Evolutionary conservation across 148 eudicot species (phyloP).

Genomic region (Fallopia convolvulus): DNA sequence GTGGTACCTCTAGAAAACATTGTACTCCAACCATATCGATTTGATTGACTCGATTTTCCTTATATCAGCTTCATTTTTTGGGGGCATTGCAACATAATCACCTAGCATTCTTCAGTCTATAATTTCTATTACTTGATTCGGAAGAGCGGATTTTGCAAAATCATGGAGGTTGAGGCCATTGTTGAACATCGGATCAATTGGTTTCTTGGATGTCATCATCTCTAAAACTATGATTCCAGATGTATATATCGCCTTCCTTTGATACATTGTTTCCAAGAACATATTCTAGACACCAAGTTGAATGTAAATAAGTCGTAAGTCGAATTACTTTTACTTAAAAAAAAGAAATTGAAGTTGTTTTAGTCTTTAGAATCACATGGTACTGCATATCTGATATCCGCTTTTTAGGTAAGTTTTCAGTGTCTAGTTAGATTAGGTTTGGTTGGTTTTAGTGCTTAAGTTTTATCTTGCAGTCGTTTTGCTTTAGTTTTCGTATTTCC

Average conservation of each 20-base stretch:
- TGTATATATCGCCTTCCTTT: conserved; percentile 22
- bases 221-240: conserved; percentile 29
- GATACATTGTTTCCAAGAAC: conserved; percentile 23
- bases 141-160: conserved; percentile 17
- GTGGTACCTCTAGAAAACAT: neutral
- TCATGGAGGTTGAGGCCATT: conserved; percentile 15
- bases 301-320: neutral
- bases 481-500: too few species aligned
- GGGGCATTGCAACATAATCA: neutral
- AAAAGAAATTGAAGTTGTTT: neutral
- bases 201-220: conserved; percentile 26
- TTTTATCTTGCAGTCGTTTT: too few species aligned
- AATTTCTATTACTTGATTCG: conserved; percentile 13
- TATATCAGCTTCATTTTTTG: neutral
- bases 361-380: too few species aligned
- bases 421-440: too few species aligned
- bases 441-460: too few species aligned
- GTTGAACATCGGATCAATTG: conserved; percentile 17
- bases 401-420: too few species aligned
- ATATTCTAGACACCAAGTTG: conserved; percentile 14
- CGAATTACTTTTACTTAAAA: neutral
- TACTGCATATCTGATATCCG: too few species aligned
- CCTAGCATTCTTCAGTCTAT: neutral
- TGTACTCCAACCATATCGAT: conserved; percentile 6
- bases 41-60: neutral